Conservation (phyloP, 257 asterid genomes). For the Solanum virginianum region DNA sequence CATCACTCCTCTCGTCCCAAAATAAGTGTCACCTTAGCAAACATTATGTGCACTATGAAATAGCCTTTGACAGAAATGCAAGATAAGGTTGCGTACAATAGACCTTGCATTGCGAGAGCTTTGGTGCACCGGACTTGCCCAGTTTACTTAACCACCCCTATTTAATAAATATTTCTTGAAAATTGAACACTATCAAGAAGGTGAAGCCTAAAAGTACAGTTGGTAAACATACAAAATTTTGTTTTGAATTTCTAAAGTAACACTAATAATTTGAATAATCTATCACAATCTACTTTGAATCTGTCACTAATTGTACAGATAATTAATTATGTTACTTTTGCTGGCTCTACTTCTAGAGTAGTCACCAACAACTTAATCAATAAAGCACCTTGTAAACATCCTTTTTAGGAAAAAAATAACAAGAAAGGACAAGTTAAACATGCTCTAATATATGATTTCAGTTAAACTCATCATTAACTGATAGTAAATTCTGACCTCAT, state of each 20-base stretch:
- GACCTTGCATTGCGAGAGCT: too few species aligned
- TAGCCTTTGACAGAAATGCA: too few species aligned
- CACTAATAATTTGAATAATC: not conserved
- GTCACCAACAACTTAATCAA: not conserved
- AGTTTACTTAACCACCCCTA: too few species aligned
- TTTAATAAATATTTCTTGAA: too few species aligned
- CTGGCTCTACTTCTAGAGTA: not conserved
- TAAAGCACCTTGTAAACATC: not conserved
- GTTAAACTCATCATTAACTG: not conserved
- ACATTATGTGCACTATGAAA: not conserved
- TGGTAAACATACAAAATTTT: too few species aligned
- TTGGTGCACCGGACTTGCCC: too few species aligned
- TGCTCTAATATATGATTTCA: not conserved
- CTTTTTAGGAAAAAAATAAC: not conserved
- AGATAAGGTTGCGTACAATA: too few species aligned
- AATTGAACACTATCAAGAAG: too few species aligned
- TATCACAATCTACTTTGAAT: not conserved
- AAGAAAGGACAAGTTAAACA: not conserved
- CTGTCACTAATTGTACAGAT: not conserved
- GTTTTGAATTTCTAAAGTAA: not conserved
- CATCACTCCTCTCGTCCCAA: not conserved
- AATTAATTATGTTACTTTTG: not conserved
- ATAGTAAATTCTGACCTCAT: not conserved
- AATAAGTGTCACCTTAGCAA: not conserved
- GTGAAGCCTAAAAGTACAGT: too few species aligned